Percentiles rank a stretch among this genome's conserved stretches.
phyloP scores from a whole-genome alignment of 2,329 filamentous ascomycete species.

The Coleophoma eucalyptorum region DNA sequence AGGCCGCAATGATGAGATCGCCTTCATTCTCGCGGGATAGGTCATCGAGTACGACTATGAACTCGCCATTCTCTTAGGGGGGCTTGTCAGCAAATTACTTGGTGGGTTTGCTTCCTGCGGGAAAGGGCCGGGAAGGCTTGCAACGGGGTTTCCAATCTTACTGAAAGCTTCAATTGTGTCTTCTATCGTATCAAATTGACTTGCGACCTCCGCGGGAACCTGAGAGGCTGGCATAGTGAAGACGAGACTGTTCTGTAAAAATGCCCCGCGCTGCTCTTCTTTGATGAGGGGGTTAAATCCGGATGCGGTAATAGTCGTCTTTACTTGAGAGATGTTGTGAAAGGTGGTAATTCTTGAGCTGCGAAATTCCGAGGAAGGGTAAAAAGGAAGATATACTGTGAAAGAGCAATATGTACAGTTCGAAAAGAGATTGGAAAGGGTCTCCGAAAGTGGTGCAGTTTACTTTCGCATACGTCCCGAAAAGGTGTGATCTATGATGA shows the following conservation, averaged over 20 bases:
- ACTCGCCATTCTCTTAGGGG: conserved; percentile 69
- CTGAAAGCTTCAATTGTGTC: conserved; percentile 62
- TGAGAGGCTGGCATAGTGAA: background rate
- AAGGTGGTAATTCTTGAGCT: too few relatives aligned
- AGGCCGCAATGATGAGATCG: conserved; percentile 91
- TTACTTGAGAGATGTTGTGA: too few relatives aligned
- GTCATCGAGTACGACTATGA: conserved; percentile 93
- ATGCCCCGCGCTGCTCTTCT: background rate
- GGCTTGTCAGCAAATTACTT: conserved; percentile 7
- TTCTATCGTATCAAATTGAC: conserved; percentile 61
- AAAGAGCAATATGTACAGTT: too few relatives aligned
- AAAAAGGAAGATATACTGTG: too few relatives aligned
- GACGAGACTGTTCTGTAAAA: background rate
- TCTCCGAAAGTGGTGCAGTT: too few relatives aligned
- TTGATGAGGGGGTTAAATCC: too few relatives aligned
- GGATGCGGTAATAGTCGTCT: too few relatives aligned
- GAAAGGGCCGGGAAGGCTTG: background rate
- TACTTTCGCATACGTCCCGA: too few relatives aligned
- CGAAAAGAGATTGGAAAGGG: too few relatives aligned
- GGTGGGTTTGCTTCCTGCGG: background rate
- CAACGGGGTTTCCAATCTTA: conserved; percentile 32
- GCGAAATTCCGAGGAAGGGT: too few relatives aligned
- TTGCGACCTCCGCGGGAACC: conserved; percentile 10
- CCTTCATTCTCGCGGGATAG: conserved; percentile 95
- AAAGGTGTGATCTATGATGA: too few relatives aligned